Base-by-base conservation (phyloP, 768 basidiomycete genomes). In the Russula sp. region DNA sequence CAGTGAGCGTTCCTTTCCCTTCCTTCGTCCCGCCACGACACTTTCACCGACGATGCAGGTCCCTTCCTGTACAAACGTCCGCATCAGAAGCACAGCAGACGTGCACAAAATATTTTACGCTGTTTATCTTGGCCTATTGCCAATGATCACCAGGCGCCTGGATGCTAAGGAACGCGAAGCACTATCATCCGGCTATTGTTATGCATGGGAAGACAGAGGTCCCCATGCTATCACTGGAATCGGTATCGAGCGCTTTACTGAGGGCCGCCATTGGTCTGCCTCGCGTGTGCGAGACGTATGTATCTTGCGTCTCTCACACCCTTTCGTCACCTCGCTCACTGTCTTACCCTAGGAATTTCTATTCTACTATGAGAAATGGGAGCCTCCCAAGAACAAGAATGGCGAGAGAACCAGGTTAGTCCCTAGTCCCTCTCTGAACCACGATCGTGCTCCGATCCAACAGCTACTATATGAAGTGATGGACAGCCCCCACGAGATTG, bases 141-240 rank as follows among this genome's bases (percentile, higher is more conserved):
- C 88, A 53, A 81, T 92, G 71, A 89, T 91, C 70, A 88, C 87
- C 22, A 83, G 90, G 60, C 85, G 90, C 8, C 81, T 93, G 68
- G 90, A 92, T 71, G 87, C 87, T 49, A 89, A 91, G 71, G 90
- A 92, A 73, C 83, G 90, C 63, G 68, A 73, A 37, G 74, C 74
- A 18, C 88, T 93, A 69, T 68, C 79, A 18, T 82, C 90, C 0
- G 90, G 90, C 31, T 89, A 89, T 68, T 88, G 91, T 27, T 92
- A 91, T 68, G 88, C 92, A 64, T 93, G 91, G 90, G 90, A 93
- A 71, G 90, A 93, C 68, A 86, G 89, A 65, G 87, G 87, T 31
- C 87, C 89, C 7, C 89, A 88, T 71, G 84, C 87, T 35, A 78
- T 80, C 57, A 88, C 89, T 10, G 90, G 90, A 14, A 81, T 91